Evolutionary conservation across 805 yeast species (phyloP), one percentile per base, ranked within the genome.

Genomic region (Saccharomycopsis amapae): DNA sequence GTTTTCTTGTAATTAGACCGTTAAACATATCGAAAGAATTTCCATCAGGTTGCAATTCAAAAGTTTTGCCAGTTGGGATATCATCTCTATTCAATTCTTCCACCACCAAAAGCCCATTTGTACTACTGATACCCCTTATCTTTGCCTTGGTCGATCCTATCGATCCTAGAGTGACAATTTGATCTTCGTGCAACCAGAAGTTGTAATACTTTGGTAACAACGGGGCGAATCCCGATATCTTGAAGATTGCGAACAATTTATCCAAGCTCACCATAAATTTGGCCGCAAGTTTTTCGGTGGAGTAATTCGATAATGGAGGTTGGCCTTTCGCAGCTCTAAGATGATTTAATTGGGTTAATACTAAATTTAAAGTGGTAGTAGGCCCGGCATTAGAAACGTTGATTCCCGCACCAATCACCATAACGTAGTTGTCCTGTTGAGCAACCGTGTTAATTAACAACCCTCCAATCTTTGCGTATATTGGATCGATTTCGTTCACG

Each of bases 21-120:
- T 75, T 82, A 67, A 93, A 84, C 72, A 93, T 89, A 61, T 93
- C 97, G 58, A 93, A 93, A 2, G 97, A 86, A 60, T 93, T 93
- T 1, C 99, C 98, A 62, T 93, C 98, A 0, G 99, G 97, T 61
- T 89, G 97, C 39, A 93, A 65, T 55, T 86, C 82, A 53, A 73
- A 79, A 3, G 57, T 66, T 35, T 67, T 71, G 0, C 86, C 85
- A 1, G 81, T 76, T 13, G 67, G 66, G 10, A 55, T 58, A 19
- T 72, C 72, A 12, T 62, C 57, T 4, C 62, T 53, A 41, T 74
- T 73, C n/a, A 79, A 61, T 52, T 85, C 95, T 49, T 77, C 79
- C 2, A 85, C 98, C 12, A 79, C 63, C 48, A 93, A 65, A 65
- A 89, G 67, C 0, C 98, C 99, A 62, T 81, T 84, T 45, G 88